A percentile compares a stretch with the other conserved stretches of the same genome.
Conservation (phyloP, 1,284 basidiomycete species). For the Ganoderma lingzhi region DNA sequence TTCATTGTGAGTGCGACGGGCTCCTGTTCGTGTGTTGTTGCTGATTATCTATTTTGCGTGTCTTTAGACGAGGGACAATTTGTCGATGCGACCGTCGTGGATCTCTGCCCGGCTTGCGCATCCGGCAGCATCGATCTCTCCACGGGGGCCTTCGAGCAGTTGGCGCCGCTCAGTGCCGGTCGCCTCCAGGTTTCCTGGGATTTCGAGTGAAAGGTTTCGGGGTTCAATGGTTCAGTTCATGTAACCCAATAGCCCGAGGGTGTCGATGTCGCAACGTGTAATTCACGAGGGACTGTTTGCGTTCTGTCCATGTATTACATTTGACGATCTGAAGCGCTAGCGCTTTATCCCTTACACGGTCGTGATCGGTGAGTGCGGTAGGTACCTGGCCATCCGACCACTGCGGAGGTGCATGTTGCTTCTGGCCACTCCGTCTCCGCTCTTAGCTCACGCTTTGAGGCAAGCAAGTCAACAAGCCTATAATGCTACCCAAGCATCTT, state of each 20-base stretch:
- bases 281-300: neutral
- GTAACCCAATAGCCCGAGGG: neutral
- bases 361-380: neutral
- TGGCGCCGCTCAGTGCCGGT: slow-evolving; percentile 15
- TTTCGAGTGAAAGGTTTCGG: neutral
- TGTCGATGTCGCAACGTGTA: neutral
- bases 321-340: neutral
- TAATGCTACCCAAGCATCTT: neutral
- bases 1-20: slow-evolving; percentile 3
- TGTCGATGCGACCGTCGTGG: slow-evolving; percentile 20
- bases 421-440: neutral
- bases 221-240: neutral
- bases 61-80: slow-evolving; percentile 16
- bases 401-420: neutral
- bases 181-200: slow-evolving; percentile 21
- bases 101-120: slow-evolving; percentile 19
- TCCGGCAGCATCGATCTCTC: slow-evolving; percentile 15
- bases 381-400: neutral
- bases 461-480: neutral
- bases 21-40: neutral
- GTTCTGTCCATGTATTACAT: neutral
- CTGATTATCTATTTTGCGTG: neutral
- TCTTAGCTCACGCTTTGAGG: neutral
- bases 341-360: neutral
- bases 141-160: slow-evolving; percentile 1